A percentile compares a stretch with the other conserved stretches of the same genome.
These are phyloP conservation scores for Ciborinia camelliae DNA, from an alignment of 2,329 filamentous ascomycete genomes.

Conservation along the genomic window DNA sequence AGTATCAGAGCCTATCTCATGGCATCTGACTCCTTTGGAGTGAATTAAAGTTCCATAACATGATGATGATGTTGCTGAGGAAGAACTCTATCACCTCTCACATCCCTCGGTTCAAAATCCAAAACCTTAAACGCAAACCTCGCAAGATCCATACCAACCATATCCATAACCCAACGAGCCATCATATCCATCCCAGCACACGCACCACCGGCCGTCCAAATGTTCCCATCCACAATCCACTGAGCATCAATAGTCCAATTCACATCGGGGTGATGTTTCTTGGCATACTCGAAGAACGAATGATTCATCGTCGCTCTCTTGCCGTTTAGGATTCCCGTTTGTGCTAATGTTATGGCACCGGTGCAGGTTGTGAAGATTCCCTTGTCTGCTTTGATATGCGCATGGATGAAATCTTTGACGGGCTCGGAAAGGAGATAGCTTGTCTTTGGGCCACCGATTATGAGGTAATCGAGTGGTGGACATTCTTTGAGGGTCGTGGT, in stretches of 20 bases:
- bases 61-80: conserved; percentile 23
- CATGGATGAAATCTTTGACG: conserved; percentile 37
- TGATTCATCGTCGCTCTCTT: conserved; percentile 45
- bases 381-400: conserved; percentile 40
- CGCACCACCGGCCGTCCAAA: conserved; percentile 47
- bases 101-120: conserved; percentile 33
- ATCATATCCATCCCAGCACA: conserved; percentile 44
- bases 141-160: conserved; percentile 28
- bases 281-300: conserved; percentile 34
- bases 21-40: background rate
- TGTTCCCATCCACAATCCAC: conserved; percentile 46
- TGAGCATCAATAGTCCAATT: conserved; percentile 44
- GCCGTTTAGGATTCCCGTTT: conserved; percentile 43
- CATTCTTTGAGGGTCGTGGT: conserved; percentile 35
- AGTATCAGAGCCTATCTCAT: too few relatives aligned
- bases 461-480: conserved; percentile 41
- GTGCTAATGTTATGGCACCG: conserved; percentile 37
- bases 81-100: conserved; percentile 37
- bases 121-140: conserved; percentile 20
- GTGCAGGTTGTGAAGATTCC: conserved; percentile 41
- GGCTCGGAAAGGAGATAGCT: conserved; percentile 35
- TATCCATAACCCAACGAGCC: conserved; percentile 30
- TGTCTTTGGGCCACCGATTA: conserved; percentile 39
- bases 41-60: background rate
- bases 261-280: conserved; percentile 40